Evolutionary conservation across 805 yeast genomes (phyloP).

Genomic region (Wickerhamomyces xylosicus): DNA sequence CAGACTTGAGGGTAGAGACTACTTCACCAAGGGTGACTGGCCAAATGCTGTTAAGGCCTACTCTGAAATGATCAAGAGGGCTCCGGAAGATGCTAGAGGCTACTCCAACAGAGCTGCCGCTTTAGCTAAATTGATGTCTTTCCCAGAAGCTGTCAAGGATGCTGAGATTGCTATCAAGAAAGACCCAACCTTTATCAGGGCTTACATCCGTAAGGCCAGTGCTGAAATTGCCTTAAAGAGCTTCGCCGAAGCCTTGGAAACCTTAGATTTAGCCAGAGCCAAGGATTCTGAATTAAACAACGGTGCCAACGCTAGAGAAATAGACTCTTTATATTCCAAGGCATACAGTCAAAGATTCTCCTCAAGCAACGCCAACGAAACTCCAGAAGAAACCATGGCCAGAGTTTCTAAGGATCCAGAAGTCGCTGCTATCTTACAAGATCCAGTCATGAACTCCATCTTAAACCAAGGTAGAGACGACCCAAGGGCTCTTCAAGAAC

Average conservation of each 20-base stretch:
- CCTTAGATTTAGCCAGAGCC: conserved; percentile 68
- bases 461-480: conserved; percentile 87
- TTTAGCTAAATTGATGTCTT: conserved; percentile 84
- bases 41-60: conserved; percentile 92
- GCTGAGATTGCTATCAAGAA: conserved; percentile 81
- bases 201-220: conserved; percentile 92
- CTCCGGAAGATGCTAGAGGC: conserved; percentile 95
- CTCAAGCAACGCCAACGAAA: conserved; percentile 58
- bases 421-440: conserved; percentile 77
- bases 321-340: conserved; percentile 70
- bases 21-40: conserved; percentile 88
- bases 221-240: conserved; percentile 90
- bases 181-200: conserved; percentile 87
- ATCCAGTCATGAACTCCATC: conserved; percentile 94
- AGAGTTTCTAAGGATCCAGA: conserved; percentile 92
- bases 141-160: conserved; percentile 93
- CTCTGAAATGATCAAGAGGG: conserved; percentile 91
- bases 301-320: conserved; percentile 59
- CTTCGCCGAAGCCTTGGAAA: conserved; percentile 70
- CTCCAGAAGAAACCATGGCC: conserved; percentile 89
- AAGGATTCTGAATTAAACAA: conserved; percentile 57
- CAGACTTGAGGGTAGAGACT: conserved; percentile 83
- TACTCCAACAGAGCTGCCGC: conserved; percentile 98
- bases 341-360: conserved; percentile 76
- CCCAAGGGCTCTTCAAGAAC: conserved; percentile 96